Percentiles rank a stretch among this genome's conserved stretches.
phyloP scores from a whole-genome alignment of 129 eudicot species.

The Flaveria bidentis region DNA sequence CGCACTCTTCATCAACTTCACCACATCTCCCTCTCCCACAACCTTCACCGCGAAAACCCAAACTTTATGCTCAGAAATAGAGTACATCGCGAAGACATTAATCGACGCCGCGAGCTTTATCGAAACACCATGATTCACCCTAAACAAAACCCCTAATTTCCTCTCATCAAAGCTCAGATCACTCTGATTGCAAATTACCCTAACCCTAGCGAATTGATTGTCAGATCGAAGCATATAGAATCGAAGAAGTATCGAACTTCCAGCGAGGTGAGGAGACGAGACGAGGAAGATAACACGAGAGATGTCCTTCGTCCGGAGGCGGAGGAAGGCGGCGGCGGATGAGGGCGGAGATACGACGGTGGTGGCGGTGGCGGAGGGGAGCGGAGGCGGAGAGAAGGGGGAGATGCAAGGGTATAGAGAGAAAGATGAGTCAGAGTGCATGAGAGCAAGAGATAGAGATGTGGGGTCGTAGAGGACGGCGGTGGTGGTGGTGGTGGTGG shows the following conservation, averaged over 20 bases:
- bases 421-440: slow-evolving; percentile 69
- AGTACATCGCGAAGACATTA: slow-evolving; percentile 72
- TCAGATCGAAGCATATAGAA: slow-evolving; percentile 46
- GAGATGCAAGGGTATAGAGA: slow-evolving; percentile 69
- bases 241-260: slow-evolving; percentile 56
- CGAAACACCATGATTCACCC: slow-evolving; percentile 62
- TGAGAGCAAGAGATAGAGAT: slow-evolving; percentile 63
- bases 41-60: slow-evolving; percentile 74
- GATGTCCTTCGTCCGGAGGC: slow-evolving; percentile 43
- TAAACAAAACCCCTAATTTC: slow-evolving; percentile 55
- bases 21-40: slow-evolving; percentile 42
- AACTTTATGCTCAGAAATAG: slow-evolving; percentile 52
- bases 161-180: slow-evolving; percentile 51
- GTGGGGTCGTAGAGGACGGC: slow-evolving; percentile 55
- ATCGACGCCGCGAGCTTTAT: slow-evolving; percentile 45
- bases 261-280: slow-evolving; percentile 56
- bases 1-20: slow-evolving; percentile 79
- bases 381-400: slow-evolving; percentile 38
- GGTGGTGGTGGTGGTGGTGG: slow-evolving; percentile 40
- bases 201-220: slow-evolving; percentile 38
- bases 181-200: slow-evolving; percentile 49
- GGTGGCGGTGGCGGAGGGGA: slow-evolving; percentile 45
- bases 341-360: slow-evolving; percentile 57
- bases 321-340: slow-evolving; percentile 77
- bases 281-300: slow-evolving; percentile 56